These are phyloP conservation scores for Durio zibethinus DNA, from an alignment of 345 rosid species.

Conservation along the genomic window DNA sequence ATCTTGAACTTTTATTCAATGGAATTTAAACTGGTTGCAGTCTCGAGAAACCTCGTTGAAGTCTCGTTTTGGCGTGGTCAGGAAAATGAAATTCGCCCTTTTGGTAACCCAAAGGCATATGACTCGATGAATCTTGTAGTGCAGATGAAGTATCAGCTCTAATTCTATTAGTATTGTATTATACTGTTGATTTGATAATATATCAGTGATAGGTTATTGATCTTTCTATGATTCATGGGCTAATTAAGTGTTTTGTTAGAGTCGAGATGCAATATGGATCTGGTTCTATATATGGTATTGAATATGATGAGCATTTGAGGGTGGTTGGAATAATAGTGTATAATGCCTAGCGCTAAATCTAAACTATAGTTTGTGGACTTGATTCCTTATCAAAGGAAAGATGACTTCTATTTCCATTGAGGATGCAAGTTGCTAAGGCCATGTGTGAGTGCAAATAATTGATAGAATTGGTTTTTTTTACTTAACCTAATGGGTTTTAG, in stretches of 20 bases:
- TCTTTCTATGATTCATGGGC: not conserved
- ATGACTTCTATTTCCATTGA: not conserved
- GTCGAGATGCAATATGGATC: not conserved
- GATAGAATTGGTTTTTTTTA: not conserved
- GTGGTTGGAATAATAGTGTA: not conserved
- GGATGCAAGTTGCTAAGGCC: not conserved
- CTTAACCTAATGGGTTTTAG: not conserved
- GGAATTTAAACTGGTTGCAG: conserved; percentile 99
- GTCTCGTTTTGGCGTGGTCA: conserved; percentile 92
- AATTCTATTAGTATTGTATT: not conserved
- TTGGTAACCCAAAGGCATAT: conserved; percentile 88
- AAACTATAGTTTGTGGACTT: not conserved
- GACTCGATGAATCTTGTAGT: conserved; percentile 96
- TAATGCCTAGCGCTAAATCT: not conserved
- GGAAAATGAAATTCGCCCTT: conserved; percentile 95
- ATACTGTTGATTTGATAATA: not conserved
- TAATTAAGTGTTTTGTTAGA: not conserved
- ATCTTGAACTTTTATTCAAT: conserved; percentile 40
- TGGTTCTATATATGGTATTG: not conserved
- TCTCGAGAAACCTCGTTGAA: conserved; percentile 87
- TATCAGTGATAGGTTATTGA: not conserved
- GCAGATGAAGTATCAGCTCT: conserved; percentile 78
- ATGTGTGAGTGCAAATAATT: not conserved
- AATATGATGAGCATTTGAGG: not conserved
- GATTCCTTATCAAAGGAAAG: not conserved